Base-by-base conservation (phyloP, 2,329 filamentous ascomycete species). In the Nakataea oryzae region DNA sequence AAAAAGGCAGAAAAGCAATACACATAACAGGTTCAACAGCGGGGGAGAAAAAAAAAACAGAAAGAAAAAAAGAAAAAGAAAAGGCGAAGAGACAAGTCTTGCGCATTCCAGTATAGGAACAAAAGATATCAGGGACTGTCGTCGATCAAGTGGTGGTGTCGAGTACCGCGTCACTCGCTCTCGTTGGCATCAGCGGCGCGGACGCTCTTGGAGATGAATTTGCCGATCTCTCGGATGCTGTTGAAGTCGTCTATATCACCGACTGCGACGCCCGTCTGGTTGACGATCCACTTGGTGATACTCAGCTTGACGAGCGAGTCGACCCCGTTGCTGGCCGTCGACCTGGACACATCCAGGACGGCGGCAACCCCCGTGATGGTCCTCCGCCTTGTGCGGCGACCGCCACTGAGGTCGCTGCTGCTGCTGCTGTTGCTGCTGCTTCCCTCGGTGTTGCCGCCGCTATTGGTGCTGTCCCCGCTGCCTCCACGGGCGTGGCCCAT, bases 251-350 rank as follows among this genome's bases (percentile, higher is more conserved):
- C 67, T 8, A 68, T 58, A 8, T 65, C 64, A 59, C 65, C 66
- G 34, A 65, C 59, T 2, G 66, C 64, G 47, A 65, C 64, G 21
- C 67, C 66, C 24, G 64, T 66, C 60, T 66, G 63, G 2, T 67
- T 63, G 3, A 61, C 55, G 6, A 69, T 63, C 67, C 67, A 69
- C 1, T 66, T 64, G 1, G 66, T 65, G 3, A 69, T 32, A 30
- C 64, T 67, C 3, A 69, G 66, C 3, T 65, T 61, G 56, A 67
- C 66, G 21, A 69, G 64, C 14, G 66, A 69, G 62, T 69, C 67
- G 54, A 69, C 65, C 17, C 67, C 67, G 64, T 69, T 68, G 62
- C 60, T 62, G 60, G 24, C 27, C 29, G 59, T 61, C 27, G 59
- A 61, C 47, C 21, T 11, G 14, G 59, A 32, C 29, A 32, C 21